Evolutionary conservation across 139 green algal genomes (phyloP).

Genomic region (Auxenochlorella pyrenoidosa): DNA sequence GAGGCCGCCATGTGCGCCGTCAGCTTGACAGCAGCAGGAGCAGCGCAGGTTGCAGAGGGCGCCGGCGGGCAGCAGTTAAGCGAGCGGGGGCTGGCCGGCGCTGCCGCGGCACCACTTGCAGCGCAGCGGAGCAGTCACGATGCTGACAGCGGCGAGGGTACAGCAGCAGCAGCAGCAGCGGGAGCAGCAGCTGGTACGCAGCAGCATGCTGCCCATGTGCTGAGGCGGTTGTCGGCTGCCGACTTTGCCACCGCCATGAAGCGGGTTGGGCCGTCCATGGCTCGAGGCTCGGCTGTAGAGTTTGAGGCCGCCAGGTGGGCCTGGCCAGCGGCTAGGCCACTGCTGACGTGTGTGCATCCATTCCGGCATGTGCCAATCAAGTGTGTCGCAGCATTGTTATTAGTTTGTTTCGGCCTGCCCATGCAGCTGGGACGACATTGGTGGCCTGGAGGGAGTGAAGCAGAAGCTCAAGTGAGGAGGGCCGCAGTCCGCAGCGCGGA

Average conservation of each 20-base stretch:
- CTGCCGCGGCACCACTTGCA: not conserved
- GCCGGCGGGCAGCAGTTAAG: not conserved
- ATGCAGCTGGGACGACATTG: slow-evolving; percentile 81
- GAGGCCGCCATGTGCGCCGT: slow-evolving; percentile 76
- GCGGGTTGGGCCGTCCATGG: slow-evolving; percentile 65
- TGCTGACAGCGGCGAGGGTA: not conserved
- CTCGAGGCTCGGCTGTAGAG: slow-evolving; percentile 66
- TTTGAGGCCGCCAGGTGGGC: slow-evolving; percentile 58
- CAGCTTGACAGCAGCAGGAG: not conserved
- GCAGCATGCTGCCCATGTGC: not conserved
- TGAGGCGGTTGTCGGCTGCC: slow-evolving; percentile 6
- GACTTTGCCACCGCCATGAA: slow-evolving; percentile 70
- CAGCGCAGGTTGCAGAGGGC: not conserved
- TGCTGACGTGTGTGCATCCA: not conserved
- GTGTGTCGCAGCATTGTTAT: not conserved
- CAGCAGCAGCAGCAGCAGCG: too few species aligned
- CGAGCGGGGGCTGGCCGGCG: not conserved
- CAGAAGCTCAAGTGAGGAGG: slow-evolving; percentile 54
- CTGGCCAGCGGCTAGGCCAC: slow-evolving; percentile 33
- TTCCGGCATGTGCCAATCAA: not conserved
- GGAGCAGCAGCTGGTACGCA: not conserved
- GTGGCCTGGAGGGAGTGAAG: slow-evolving; percentile 83
- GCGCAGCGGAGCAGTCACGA: not conserved
- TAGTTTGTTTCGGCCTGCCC: not conserved
- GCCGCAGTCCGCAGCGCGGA: not conserved